A percentile compares a stretch with the other conserved stretches of the same genome.
phyloP scores from a whole-genome alignment of 2,329 filamentous ascomycete genomes.

The Apiospora sp. region DNA sequence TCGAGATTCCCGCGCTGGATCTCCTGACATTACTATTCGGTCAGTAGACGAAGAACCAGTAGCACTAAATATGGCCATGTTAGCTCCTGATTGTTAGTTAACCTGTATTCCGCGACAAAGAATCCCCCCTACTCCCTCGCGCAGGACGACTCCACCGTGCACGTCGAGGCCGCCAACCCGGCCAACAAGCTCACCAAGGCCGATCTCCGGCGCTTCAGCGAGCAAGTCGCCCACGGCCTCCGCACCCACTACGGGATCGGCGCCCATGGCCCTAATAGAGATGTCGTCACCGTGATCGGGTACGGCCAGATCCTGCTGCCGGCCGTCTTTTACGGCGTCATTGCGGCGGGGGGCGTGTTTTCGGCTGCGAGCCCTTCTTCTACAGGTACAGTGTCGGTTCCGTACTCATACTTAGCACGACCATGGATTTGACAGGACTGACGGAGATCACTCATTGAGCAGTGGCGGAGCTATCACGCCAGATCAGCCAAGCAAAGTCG shows the following conservation, averaged over 20 bases:
- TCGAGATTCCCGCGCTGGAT: slow-evolving; percentile 26
- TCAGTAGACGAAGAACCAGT: neutral
- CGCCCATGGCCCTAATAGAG: slow-evolving; percentile 52
- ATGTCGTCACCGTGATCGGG: slow-evolving; percentile 64
- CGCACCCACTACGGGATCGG: slow-evolving; percentile 61
- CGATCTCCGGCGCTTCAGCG: slow-evolving; percentile 49
- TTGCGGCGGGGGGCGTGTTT: slow-evolving; percentile 67
- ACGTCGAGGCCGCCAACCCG: slow-evolving; percentile 55
- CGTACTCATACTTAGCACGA: neutral
- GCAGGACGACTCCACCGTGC: slow-evolving; percentile 53
- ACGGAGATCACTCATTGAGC: neutral
- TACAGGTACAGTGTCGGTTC: slow-evolving; percentile 41
- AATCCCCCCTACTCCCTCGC: slow-evolving; percentile 29
- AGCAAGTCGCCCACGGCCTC: slow-evolving; percentile 55
- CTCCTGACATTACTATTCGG: slow-evolving; percentile 27
- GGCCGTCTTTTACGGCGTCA: slow-evolving; percentile 61
- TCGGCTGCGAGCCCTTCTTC: slow-evolving; percentile 60
- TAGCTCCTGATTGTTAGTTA: neutral
- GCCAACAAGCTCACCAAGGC: slow-evolving; percentile 52
- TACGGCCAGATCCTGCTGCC: slow-evolving; percentile 64
- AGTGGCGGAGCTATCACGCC: slow-evolving; percentile 57
- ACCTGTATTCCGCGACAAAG: slow-evolving; percentile 25
- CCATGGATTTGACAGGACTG: too few relatives aligned
- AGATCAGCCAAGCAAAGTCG: slow-evolving; percentile 51
- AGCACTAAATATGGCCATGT: too few relatives aligned